Base-by-base conservation (phyloP, 371 early-diverging fungal species). In the Haplosporangium sp. region DNA sequence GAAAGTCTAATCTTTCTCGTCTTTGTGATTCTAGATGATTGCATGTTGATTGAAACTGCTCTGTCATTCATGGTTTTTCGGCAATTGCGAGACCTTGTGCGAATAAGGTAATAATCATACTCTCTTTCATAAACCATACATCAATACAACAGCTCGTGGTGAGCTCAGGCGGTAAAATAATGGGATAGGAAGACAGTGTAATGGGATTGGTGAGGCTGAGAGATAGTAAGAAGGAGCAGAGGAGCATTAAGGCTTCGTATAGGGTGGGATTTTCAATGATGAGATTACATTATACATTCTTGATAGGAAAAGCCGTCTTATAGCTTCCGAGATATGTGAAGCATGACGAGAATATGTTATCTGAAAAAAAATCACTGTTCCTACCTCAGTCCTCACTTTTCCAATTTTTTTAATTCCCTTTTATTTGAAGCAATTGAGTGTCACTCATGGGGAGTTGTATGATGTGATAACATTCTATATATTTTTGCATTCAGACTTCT, bases 291-390 rank as follows among this genome's bases (percentile, higher is more conserved):
- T 69, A 67, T 66, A 69, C 56, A 77, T 65, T 71, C 60, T 55
- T 64, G 78, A 78, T 78, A 78, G 78, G 78, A 78, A 78, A 78
- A 73, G 78, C 78, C 78, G 78, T 78, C 78, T 73, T 78, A 78
- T 55, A 65, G 72, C 77, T 71, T 71, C 77, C 77, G 68, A 72
- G 61, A 77, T 77, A 77, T 64, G 77, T 69, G 78, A 69, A 69
- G 78, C 74, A 73, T 78, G 78, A 78, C 78, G 78, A 72, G 67
- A 63, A 69, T 44, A 73, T 70, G 73, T 72, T 62, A 58, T 63
- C 78, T 78, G 78, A 78, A 73, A 55, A 72, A 37, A 61, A 62
- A 42, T 17, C 59, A 44, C 44, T 44, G 44, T 44, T 44, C 44
- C 44, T 44, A 44, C 44, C 44, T 44, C 13, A 13, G 13, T 2